These are phyloP conservation scores for Cocos nucifera DNA, from an alignment of 176 grass and related monocot genomes.

Conservation along the genomic window DNA sequence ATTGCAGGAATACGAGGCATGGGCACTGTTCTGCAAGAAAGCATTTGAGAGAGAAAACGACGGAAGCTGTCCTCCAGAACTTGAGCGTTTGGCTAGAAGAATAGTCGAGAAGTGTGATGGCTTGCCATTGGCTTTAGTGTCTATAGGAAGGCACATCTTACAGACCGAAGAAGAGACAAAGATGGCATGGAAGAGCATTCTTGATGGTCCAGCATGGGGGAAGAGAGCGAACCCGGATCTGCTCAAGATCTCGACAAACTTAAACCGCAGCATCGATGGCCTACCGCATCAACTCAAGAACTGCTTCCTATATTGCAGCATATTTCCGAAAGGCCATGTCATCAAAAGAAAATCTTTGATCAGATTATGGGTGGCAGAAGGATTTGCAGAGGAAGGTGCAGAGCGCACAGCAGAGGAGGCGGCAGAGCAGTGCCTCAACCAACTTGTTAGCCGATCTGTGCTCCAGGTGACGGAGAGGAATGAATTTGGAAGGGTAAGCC, in stretches of 20 bases:
- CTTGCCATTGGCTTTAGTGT: conserved; percentile 29
- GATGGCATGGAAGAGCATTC: conserved; percentile 26
- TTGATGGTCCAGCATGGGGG: conserved; percentile 34
- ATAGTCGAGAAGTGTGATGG: conserved; percentile 30
- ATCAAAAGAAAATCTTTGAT: conserved; percentile 38
- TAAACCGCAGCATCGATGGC: conserved; percentile 41
- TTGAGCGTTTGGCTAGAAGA: conserved; percentile 6
- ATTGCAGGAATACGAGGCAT: conserved; percentile 15
- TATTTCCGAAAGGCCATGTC: conserved; percentile 31
- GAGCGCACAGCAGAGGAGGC: conserved; percentile 8
- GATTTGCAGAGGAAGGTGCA: conserved; percentile 19
- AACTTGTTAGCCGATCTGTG: conserved; percentile 15
- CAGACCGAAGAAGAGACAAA: conserved; percentile 8
- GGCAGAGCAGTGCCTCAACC: conserved; percentile 17
- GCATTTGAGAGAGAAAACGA: conserved; percentile 21
- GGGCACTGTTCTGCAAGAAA: conserved; percentile 29
- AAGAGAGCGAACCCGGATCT: conserved; percentile 7
- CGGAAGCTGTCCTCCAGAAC: conserved; percentile 6
- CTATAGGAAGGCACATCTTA: conserved; percentile 37
- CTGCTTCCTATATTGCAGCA: conserved; percentile 44
- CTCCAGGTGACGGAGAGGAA: conserved; percentile 17
- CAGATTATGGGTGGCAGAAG: conserved; percentile 51
- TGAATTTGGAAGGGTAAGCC: conserved; percentile 12
- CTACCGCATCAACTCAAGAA: conserved; percentile 28
- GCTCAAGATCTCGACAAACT: conserved; percentile 23